phyloP scores from a whole-genome alignment of 1,139 yeast species.

The Casaregolazyma suthepensis region DNA sequence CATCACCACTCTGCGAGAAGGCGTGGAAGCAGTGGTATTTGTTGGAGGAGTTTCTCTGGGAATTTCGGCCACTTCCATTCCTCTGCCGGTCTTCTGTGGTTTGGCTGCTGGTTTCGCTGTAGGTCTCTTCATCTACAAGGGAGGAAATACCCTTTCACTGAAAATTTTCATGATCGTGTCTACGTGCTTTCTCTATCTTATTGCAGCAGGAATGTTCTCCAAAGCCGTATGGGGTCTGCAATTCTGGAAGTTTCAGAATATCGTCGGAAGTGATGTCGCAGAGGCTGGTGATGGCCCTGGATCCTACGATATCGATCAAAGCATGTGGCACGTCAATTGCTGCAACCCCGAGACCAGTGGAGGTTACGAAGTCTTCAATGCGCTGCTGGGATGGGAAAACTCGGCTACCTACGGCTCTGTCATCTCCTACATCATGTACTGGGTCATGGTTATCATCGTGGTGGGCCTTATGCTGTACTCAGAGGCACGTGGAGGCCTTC shows the following conservation, averaged over 20 bases:
- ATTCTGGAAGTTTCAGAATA: slow-evolving; percentile 51
- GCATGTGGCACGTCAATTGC: slow-evolving; percentile 93
- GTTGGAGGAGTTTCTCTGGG: slow-evolving; percentile 79
- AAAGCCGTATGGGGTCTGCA: slow-evolving; percentile 88
- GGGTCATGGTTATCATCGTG: slow-evolving; percentile 58
- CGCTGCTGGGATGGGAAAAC: slow-evolving; percentile 85
- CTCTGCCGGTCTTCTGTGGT: slow-evolving; percentile 77
- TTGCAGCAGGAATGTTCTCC: slow-evolving; percentile 83
- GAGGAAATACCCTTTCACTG: slow-evolving; percentile 61
- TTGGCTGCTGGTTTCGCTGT: slow-evolving; percentile 61
- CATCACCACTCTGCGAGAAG: slow-evolving; percentile 82
- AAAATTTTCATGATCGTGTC: slow-evolving; percentile 76
- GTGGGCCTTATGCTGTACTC: slow-evolving; percentile 59
- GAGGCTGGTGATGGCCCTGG: slow-evolving; percentile 92
- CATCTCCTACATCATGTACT: slow-evolving; percentile 74
- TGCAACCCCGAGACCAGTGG: slow-evolving; percentile 84
- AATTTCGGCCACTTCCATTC: slow-evolving; percentile 52
- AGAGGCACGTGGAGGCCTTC: slow-evolving; percentile 63
- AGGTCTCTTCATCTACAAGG: slow-evolving; percentile 64
- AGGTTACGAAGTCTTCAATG: slow-evolving; percentile 92
- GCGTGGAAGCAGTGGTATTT: slow-evolving; percentile 85
- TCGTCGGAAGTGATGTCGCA: slow-evolving; percentile 83
- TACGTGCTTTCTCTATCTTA: slow-evolving; percentile 75
- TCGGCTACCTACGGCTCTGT: slow-evolving; percentile 87
- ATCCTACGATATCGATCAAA: slow-evolving; percentile 65